phyloP scores from a whole-genome alignment of 2,329 filamentous ascomycete genomes.

The Claviceps paspali region DNA sequence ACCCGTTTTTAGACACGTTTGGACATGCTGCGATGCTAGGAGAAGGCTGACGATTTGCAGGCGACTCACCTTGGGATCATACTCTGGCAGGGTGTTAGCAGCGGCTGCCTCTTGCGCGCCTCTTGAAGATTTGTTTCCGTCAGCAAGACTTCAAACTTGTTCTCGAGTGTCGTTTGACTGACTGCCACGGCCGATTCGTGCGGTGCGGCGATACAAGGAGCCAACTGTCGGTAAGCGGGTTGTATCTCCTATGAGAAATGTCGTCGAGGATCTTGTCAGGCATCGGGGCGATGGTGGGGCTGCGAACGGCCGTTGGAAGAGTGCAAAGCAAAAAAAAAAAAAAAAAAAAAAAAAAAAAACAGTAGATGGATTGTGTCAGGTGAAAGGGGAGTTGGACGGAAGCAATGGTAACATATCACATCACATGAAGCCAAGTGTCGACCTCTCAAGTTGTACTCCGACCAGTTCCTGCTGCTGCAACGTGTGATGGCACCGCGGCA shows the following conservation, averaged over 20 bases:
- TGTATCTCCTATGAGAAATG: conserved; percentile 90
- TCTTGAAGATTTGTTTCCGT: conserved; percentile 27
- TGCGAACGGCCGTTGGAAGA: neutral
- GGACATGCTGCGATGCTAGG: neutral
- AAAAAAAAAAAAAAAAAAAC: no score
- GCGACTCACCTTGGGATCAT: conserved; percentile 54
- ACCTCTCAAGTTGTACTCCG: no score
- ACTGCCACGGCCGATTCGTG: conserved; percentile 98
- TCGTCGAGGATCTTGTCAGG: conserved; percentile 72
- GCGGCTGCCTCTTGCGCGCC: conserved; percentile 61
- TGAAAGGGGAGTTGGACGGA: no score
- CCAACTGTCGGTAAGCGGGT: conserved; percentile 80
- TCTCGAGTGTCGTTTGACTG: conserved; percentile 23
- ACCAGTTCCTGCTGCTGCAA: no score
- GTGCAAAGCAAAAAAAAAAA: neutral
- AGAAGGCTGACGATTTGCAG: neutral
- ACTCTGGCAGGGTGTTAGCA: conserved; percentile 56
- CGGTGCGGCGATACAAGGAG: conserved; percentile 90
- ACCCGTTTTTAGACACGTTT: neutral
- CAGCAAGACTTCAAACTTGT: neutral
- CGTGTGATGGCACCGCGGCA: no score
- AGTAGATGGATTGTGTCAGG: no score
- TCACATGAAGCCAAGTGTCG: no score
- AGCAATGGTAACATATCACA: no score
- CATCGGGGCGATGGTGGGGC: conserved; percentile 30